These are phyloP conservation scores for Backusella macrospora DNA, from an alignment of 192 early-diverging fungal genomes.

Conservation along the genomic window DNA sequence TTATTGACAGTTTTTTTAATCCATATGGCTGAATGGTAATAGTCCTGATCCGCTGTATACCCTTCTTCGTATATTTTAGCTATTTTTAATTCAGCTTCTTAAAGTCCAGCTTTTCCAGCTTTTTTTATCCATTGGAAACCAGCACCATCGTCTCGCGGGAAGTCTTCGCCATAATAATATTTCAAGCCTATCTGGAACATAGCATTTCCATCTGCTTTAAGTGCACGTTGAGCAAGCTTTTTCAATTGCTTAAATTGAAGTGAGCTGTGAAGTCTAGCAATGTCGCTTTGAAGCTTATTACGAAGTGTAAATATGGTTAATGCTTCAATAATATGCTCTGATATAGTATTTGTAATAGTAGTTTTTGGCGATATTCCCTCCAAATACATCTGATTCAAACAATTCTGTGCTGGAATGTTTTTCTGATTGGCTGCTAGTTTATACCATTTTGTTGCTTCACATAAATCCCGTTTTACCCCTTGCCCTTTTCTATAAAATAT, in stretches of 20 bases:
- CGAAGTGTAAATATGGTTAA: neutral
- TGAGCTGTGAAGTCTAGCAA: neutral
- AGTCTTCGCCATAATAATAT: neutral
- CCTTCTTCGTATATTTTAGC: neutral
- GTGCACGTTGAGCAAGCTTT: neutral
- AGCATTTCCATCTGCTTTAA: neutral
- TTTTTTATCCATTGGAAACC: neutral
- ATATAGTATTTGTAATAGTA: too few relatives aligned
- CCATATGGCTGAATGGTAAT: conserved; percentile 25
- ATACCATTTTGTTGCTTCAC: neutral
- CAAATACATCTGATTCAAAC: neutral
- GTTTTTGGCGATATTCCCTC: neutral
- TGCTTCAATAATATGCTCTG: neutral
- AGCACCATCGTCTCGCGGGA: neutral
- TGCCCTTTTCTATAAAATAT: neutral
- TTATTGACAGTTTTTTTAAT: neutral
- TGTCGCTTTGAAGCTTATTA: neutral
- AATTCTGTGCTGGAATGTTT: neutral
- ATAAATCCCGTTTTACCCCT: neutral
- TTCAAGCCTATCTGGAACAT: neutral
- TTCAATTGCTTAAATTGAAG: neutral
- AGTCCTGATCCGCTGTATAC: neutral
- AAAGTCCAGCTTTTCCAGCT: neutral
- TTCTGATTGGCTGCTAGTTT: neutral
- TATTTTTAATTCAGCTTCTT: neutral